A percentile compares a stretch with the other conserved stretches of the same genome.
Conservation (phyloP, 2,329 filamentous ascomycete species). For the Dothidotthia symphoricarpi region DNA sequence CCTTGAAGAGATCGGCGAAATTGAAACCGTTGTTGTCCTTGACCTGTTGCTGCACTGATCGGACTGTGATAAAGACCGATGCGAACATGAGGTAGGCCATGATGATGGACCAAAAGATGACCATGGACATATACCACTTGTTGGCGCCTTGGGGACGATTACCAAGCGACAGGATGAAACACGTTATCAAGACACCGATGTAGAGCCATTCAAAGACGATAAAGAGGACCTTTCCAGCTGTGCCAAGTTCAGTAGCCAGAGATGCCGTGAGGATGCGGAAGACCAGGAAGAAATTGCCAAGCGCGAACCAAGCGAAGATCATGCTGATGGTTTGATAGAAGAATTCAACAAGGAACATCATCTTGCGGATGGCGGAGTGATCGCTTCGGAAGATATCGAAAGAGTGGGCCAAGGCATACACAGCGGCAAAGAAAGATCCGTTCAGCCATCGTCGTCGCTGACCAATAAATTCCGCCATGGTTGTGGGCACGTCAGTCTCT, state of each 20-base stretch:
- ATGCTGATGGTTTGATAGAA: conserved; percentile 93
- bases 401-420: conserved; percentile 93
- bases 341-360: conserved; percentile 90
- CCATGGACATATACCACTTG: conserved; percentile 92
- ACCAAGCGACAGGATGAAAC: conserved; percentile 90
- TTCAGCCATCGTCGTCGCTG: conserved; percentile 97
- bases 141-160: conserved; percentile 94
- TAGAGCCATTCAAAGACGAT: conserved; percentile 97
- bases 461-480: conserved; percentile 90
- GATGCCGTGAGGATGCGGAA: conserved; percentile 95
- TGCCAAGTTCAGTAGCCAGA: conserved; percentile 74
- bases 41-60: conserved; percentile 73
- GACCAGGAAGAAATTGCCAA: conserved; percentile 98
- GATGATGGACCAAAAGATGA: conserved; percentile 96
- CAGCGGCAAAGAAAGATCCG: conserved; percentile 95
- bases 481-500: conserved; percentile 94
- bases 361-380: conserved; percentile 81
- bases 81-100: conserved; percentile 94
- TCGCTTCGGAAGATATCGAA: conserved; percentile 94
- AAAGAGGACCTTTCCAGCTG: conserved; percentile 74
- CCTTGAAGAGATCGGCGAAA: conserved; percentile 73
- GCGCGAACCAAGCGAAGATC: conserved; percentile 98
- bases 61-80: conserved; percentile 88
- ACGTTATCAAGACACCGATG: conserved; percentile 84
- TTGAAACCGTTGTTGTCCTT: conserved; percentile 62